Evolutionary conservation across 192 early-diverging fungal genomes (phyloP).

Genomic region (Backusella psychrophila): DNA sequence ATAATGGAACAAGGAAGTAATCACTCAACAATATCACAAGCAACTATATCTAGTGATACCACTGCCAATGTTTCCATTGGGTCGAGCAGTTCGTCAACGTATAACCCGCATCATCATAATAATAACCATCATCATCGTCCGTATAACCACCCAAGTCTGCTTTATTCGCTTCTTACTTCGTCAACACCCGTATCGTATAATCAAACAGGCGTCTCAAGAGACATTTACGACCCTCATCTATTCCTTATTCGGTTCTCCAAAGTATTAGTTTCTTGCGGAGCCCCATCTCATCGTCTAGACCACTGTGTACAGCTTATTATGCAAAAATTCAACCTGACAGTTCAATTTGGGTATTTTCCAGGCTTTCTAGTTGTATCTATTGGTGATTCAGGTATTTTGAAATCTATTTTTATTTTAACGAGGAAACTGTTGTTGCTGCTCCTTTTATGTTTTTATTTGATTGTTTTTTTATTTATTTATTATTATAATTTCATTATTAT

Average conservation of each 20-base stretch:
- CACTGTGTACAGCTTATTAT: slow-evolving; percentile 15
- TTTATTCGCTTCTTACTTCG: slow-evolving; percentile 3
- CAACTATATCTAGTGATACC: background rate
- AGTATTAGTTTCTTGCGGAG: slow-evolving; percentile 7
- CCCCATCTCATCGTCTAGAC: slow-evolving; percentile 21
- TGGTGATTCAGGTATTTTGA: slow-evolving; percentile 13
- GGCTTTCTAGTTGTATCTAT: slow-evolving; percentile 20
- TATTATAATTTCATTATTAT: background rate
- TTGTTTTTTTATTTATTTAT: background rate
- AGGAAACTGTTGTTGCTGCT: background rate
- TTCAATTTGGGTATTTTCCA: slow-evolving; percentile 24
- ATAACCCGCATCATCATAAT: background rate
- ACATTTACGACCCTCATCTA: background rate
- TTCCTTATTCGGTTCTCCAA: slow-evolving; percentile 15
- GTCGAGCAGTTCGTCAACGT: background rate
- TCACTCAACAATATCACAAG: background rate
- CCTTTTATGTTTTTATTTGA: background rate
- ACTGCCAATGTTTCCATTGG: background rate
- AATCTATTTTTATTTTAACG: slow-evolving; percentile 1
- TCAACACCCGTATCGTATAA: background rate
- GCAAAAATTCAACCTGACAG: slow-evolving; percentile 6
- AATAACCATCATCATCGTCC: background rate
- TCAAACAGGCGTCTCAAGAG: background rate
- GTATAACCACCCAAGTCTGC: background rate
- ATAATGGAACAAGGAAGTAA: background rate